Percentiles rank a stretch among this genome's conserved stretches.
phyloP scores from a whole-genome alignment of 805 yeast species.

The Lachancea dasiensis region DNA sequence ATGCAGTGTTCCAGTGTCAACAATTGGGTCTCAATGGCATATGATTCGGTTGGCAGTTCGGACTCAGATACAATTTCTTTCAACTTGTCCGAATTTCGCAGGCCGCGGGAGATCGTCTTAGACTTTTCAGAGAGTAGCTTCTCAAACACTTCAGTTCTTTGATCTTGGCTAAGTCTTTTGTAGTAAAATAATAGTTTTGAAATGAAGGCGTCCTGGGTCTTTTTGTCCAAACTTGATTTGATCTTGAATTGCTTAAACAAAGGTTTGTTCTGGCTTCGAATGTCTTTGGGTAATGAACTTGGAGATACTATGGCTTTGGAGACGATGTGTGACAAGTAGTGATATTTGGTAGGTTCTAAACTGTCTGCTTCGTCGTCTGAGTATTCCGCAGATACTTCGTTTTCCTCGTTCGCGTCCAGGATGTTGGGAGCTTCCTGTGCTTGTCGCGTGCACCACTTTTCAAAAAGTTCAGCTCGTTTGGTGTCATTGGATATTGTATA shows the following conservation, averaged over 20 bases:
- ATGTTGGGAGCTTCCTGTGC: slow-evolving; percentile 1
- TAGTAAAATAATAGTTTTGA: slow-evolving; percentile 27
- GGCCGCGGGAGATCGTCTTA: slow-evolving; percentile 4
- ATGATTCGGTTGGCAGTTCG: slow-evolving; percentile 13
- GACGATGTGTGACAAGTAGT: slow-evolving; percentile 30
- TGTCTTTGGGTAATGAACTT: slow-evolving; percentile 24
- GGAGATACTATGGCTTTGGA: slow-evolving; percentile 19
- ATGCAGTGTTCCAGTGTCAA: slow-evolving; percentile 20
- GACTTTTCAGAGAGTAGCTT: slow-evolving; percentile 9
- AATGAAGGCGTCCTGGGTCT: slow-evolving; percentile 21
- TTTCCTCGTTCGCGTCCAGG: slow-evolving; percentile 17
- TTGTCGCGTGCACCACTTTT: slow-evolving; percentile 40
- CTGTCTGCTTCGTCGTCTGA: slow-evolving; percentile 10
- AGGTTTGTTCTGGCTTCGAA: slow-evolving; percentile 19
- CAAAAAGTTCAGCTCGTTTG: slow-evolving; percentile 37
- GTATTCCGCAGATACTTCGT: slow-evolving; percentile 3
- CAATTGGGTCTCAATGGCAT: slow-evolving; percentile 21
- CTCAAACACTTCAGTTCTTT: slow-evolving; percentile 17
- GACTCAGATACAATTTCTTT: slow-evolving; percentile 5
- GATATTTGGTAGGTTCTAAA: slow-evolving; percentile 27
- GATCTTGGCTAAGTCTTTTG: slow-evolving; percentile 18
- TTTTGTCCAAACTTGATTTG: slow-evolving; percentile 19
- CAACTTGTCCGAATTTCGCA: slow-evolving; percentile 7
- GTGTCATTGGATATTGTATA: slow-evolving; percentile 31
- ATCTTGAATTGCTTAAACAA: slow-evolving; percentile 23